These are phyloP conservation scores for Nannochloropsis oceanica DNA, from an alignment of 108 stramenopile genomes.

Conservation along the genomic window DNA sequence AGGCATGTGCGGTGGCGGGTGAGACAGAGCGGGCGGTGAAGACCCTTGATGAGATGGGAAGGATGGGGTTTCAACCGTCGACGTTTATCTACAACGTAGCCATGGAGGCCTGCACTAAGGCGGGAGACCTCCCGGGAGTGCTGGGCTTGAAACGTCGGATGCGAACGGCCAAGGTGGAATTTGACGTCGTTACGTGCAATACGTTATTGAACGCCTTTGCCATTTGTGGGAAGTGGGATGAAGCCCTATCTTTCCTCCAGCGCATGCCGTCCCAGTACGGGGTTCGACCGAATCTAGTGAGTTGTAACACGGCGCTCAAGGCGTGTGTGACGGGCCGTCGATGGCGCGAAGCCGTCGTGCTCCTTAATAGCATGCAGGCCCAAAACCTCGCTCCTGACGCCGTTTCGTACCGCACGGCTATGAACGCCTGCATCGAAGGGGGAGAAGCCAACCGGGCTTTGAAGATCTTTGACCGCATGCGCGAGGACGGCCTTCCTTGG, in stretches of 20 bases:
- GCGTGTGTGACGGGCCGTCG: not conserved
- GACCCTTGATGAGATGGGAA: not conserved
- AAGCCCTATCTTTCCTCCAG: not conserved
- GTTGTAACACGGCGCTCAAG: not conserved
- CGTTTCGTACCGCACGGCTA: constrained; percentile 12
- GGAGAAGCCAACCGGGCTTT: constrained; percentile 4
- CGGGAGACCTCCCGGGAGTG: not conserved
- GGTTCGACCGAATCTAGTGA: not conserved
- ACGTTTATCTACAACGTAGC: not conserved
- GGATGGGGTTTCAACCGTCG: not conserved
- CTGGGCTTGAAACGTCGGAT: not conserved
- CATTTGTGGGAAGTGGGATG: not conserved
- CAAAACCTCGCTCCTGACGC: not conserved
- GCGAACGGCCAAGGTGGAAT: not conserved
- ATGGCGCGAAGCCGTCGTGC: constrained; percentile 1
- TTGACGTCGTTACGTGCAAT: not conserved
- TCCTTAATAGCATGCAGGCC: constrained; percentile 6
- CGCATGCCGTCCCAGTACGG: not conserved
- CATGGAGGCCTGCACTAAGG: not conserved
- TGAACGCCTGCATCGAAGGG: constrained; percentile 7
- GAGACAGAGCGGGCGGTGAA: not conserved
- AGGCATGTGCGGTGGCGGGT: not conserved
- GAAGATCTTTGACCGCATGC: constrained; percentile 12
- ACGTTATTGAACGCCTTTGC: not conserved
- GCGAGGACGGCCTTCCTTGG: constrained; percentile 8